phyloP scores from a whole-genome alignment of 441 rosid genomes.

The Jatropha multifida region DNA sequence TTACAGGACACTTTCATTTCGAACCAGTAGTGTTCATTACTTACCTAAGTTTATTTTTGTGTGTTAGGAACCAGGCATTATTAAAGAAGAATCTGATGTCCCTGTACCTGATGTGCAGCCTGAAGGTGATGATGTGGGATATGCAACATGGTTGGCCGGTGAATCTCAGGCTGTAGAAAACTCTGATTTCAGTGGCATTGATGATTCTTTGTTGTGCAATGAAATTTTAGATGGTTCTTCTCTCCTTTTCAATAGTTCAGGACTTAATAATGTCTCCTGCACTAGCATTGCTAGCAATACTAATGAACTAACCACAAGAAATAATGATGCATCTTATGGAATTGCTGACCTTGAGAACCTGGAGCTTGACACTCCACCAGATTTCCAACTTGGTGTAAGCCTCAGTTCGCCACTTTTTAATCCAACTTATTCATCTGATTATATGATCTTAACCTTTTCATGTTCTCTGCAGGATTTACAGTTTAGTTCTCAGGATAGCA shows the following conservation, averaged over 20 bases:
- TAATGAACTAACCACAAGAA: constrained; percentile 9
- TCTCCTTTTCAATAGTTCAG: constrained; percentile 27
- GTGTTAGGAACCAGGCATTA: constrained; percentile 38
- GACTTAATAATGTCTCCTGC: constrained; percentile 22
- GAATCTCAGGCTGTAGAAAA: constrained; percentile 64
- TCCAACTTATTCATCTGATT: background rate
- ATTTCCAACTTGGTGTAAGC: constrained; percentile 49
- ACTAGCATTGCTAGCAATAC: constrained; percentile 8
- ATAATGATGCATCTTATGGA: constrained; percentile 28
- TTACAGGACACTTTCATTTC: background rate
- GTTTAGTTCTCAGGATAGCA: constrained; percentile 74
- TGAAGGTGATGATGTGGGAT: constrained; percentile 27
- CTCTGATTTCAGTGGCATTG: constrained; percentile 34
- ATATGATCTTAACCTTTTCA: background rate
- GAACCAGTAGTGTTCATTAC: background rate
- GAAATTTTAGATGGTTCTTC: constrained; percentile 47
- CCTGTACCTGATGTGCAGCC: constrained; percentile 18
- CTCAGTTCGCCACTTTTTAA: constrained; percentile 6
- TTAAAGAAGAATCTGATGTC: constrained; percentile 31
- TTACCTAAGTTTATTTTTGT: constrained; percentile 16
- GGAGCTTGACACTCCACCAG: constrained; percentile 77
- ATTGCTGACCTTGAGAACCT: constrained; percentile 59
- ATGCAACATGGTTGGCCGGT: constrained; percentile 50
- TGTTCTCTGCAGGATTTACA: constrained; percentile 51
- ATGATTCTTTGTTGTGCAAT: constrained; percentile 49